Base-by-base conservation (phyloP, 176 grass and related monocot genomes). In the Hsuehochloa calcarea region DNA sequence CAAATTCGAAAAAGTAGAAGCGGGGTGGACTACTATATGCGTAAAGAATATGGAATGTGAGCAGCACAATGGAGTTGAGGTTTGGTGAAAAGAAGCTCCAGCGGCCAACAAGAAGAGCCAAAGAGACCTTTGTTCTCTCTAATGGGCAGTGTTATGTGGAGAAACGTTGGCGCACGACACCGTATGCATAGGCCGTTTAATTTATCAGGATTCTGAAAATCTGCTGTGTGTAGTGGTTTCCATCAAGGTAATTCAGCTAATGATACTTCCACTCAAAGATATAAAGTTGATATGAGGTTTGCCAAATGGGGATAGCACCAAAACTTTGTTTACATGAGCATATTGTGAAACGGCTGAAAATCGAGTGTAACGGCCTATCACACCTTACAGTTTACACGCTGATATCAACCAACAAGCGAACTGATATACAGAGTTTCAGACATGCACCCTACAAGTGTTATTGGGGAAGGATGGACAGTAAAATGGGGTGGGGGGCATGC, bases 141-240 rank as follows among this genome's bases (percentile, higher is more conserved):
- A 40, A 40, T 58, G 51, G 62, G 20, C 47, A 65, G 47, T 17
- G 49, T 68, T 89, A 91, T 82, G 86, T 82, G 77, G 90, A 82
- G 90, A 88, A 91, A 71, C 82, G 86, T 78, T 68, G 82, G 65
- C 67, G 90, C 81, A 85, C 65, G 59, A 25, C 47, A 50, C 75
- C 12, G 14, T 26, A 39, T 26, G 52, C 5, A 9, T 38, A 39
- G 16, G 45, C 4, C 10, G 50, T 51, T 50, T 56, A 55, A 2
- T 68, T 68, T 58, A 77, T 45, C 50, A 5, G 16, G 35, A 39
- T 41, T 37, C 78, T 38, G 29, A 26, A 40, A 37, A 70, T 47
- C 4, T 46, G 39, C 8, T 41, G 1, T 9, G 1, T 11, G 61
- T 64, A 69, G 27, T 50, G 16, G 65, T 62, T 83, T 77, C 73